Conservation (phyloP, 306 rosid species). For the Glycine latifolia region DNA sequence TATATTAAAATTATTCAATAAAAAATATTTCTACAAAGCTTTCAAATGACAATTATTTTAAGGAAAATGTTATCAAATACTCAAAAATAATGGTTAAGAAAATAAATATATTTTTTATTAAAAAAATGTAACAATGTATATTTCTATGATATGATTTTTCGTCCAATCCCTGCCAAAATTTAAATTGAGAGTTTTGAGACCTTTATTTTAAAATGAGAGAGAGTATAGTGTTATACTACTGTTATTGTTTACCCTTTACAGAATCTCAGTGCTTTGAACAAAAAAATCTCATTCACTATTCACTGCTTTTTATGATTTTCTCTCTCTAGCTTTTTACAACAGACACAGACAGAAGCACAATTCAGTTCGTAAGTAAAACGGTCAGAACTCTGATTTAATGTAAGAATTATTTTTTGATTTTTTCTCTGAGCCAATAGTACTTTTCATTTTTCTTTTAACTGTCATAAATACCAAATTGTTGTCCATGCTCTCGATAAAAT, state of each 20-base stretch:
- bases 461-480: conserved; percentile 2
- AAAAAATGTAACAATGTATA: no score
- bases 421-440: background rate
- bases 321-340: background rate
- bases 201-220: no score
- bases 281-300: background rate
- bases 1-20: no score
- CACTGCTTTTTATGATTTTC: background rate
- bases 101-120: no score
- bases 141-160: no score
- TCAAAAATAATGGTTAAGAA: no score
- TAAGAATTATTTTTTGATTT: conserved; percentile 30
- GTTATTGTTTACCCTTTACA: background rate
- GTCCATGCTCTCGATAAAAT: background rate
- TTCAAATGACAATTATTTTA: no score
- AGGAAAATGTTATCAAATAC: no score
- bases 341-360: conserved; percentile 24
- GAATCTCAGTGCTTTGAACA: background rate
- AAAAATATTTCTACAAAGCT: no score
- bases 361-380: conserved; percentile 36
- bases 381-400: conserved; percentile 25
- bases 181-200: no score
- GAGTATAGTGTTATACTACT: no score
- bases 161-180: no score
- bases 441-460: conserved; percentile 11